These are phyloP conservation scores for Calocybe cyanea DNA, from an alignment of 768 basidiomycete species.

Conservation along the genomic window DNA sequence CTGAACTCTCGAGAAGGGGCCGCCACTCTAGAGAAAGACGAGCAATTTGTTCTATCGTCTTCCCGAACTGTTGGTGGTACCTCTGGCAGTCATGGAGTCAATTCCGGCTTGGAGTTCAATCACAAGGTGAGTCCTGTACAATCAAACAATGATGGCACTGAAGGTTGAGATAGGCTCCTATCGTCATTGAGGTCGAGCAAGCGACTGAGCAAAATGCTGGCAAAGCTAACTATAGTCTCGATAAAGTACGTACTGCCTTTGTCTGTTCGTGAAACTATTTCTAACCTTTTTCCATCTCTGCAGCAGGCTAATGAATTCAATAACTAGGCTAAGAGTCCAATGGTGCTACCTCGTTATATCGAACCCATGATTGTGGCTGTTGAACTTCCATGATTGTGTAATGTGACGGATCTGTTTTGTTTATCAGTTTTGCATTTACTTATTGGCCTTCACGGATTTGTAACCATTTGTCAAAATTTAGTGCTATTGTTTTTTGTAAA, in stretches of 20 bases:
- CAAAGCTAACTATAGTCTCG: constrained; percentile 1
- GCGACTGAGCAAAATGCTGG: constrained; percentile 4
- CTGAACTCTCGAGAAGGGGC: constrained; percentile 3
- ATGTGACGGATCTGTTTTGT: too few species aligned
- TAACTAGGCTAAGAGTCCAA: too few species aligned
- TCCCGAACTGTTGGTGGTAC: constrained; percentile 12
- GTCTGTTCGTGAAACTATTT: too few species aligned
- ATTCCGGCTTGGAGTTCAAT: constrained; percentile 10
- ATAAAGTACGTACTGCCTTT: neutral
- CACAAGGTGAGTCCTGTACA: constrained; percentile 4
- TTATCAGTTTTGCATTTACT: too few species aligned
- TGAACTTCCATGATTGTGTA: too few species aligned
- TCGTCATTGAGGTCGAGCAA: constrained; percentile 12
- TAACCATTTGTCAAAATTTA: too few species aligned
- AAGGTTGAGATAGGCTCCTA: constrained; percentile 1
- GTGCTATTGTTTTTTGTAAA: too few species aligned
- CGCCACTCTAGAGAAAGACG: constrained; percentile 1
- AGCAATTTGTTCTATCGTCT: constrained; percentile 1
- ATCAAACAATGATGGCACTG: neutral
- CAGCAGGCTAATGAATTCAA: too few species aligned
- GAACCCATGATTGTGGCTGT: too few species aligned
- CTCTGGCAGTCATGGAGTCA: neutral
- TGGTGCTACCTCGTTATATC: too few species aligned
- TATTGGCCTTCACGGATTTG: too few species aligned
- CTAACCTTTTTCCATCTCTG: too few species aligned